Conservation (phyloP, 306 rosid genomes). For the Medicago arabica region DNA sequence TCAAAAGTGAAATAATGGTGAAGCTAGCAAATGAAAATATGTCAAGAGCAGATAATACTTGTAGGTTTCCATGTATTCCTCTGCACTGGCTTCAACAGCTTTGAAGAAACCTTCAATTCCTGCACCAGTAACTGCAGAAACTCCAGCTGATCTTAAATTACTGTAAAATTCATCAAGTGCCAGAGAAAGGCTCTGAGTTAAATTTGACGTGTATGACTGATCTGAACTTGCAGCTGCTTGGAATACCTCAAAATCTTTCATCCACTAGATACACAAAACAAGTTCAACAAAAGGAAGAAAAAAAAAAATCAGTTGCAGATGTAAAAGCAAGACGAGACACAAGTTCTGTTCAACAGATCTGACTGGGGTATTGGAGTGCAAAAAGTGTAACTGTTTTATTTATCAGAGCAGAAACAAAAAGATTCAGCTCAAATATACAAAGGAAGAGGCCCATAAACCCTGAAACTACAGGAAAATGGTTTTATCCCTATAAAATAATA, state of each 20-base stretch:
- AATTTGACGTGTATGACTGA: slow-evolving; percentile 5
- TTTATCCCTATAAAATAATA: slow-evolving; percentile 10
- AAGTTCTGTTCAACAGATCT: slow-evolving; percentile 1
- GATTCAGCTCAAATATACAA: slow-evolving; percentile 31
- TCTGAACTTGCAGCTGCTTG: slow-evolving; percentile 30
- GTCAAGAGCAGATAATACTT: slow-evolving; percentile 14
- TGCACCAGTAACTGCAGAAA: slow-evolving; percentile 33
- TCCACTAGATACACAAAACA: slow-evolving; percentile 30
- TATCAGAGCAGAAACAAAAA: slow-evolving; percentile 12
- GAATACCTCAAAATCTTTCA: slow-evolving; percentile 31
- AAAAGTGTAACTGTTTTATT: background rate
- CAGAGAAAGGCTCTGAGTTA: slow-evolving; percentile 32
- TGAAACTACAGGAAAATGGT: background rate
- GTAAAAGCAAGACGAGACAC: slow-evolving; percentile 16
- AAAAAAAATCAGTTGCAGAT: background rate
- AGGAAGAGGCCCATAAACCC: slow-evolving; percentile 27
- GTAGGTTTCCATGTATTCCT: slow-evolving; percentile 35
- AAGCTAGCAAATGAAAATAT: background rate
- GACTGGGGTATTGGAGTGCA: slow-evolving; percentile 11
- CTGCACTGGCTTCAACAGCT: slow-evolving; percentile 27
- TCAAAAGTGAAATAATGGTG: background rate
- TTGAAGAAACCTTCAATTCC: slow-evolving; percentile 29
- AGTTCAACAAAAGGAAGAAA: slow-evolving; percentile 13
- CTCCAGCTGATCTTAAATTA: slow-evolving; percentile 26
- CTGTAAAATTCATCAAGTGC: slow-evolving; percentile 24